Evolutionary conservation across 768 basidiomycete genomes (phyloP), one percentile per base, ranked within the genome.

Genomic region (Suillus weaverae): DNA sequence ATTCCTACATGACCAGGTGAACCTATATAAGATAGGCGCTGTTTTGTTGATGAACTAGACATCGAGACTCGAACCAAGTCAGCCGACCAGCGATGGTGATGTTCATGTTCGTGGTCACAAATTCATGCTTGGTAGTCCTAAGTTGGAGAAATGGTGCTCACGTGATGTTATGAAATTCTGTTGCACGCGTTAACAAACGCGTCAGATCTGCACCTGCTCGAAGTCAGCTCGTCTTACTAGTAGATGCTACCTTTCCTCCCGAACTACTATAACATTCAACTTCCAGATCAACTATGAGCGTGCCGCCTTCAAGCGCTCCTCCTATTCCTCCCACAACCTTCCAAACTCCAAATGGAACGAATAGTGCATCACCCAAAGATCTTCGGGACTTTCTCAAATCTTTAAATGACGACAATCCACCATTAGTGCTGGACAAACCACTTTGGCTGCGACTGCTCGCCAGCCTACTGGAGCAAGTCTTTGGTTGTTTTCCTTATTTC

Each of bases 401-500:
- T 38, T 69, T 86, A 60, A 72, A 68, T 10, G 79, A 76, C 39
- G 77, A 76, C 63, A 67, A 70, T 22, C 66, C 71, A 33, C 64
- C 66, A 10, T 72, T 71, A 18, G 69, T 73, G 60, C 68, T 73
- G n/a, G 79, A 81, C 61, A 78, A 78, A 65, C 72, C 77, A 26
- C 70, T 76, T 64, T 89, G 85, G 86, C 70, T 81, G 13, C 79
- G 81, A 33, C 78, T 88, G 63, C 76, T 89, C 57, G 70, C 79
- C 54, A 83, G 80, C 1, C 75, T 89, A 30, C 80, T 85, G 2
- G 85, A 87, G 53, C 80, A 84, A 64, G 81, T 85, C 68, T 80
- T 87, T 48, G 77, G 77, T 6, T 71, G 79, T 14, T 87, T 91
- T 70, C 86, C 87, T n/a, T 75, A 81, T 11, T 82, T 85, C n/a